These are phyloP conservation scores for Cinchona pubescens DNA, from an alignment of 257 asterid species.

Conservation along the genomic window DNA sequence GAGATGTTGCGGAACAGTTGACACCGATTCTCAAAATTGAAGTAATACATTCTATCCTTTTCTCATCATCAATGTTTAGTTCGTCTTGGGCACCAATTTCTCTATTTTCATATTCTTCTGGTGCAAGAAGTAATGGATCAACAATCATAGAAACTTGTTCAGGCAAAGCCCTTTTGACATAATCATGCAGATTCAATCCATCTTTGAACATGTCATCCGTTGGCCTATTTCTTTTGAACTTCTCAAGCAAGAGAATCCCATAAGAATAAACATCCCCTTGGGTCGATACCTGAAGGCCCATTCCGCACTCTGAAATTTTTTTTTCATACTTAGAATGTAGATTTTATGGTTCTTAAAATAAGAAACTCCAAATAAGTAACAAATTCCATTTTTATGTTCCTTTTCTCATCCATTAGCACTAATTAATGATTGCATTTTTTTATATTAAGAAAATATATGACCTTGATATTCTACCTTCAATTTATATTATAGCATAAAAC, in stretches of 20 bases:
- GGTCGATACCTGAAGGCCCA: conserved; percentile 1
- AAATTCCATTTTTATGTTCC: too few relatives aligned
- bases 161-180: conserved; percentile 11
- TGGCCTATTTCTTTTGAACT: too few relatives aligned
- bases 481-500: too few relatives aligned
- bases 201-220: conserved; percentile 15
- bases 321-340: too few relatives aligned
- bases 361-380: too few relatives aligned
- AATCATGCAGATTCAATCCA: conserved; percentile 18
- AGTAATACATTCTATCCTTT: not conserved
- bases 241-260: too few relatives aligned
- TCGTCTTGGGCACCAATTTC: not conserved
- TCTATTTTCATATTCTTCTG: not conserved
- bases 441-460: too few relatives aligned
- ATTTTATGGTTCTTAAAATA: too few relatives aligned
- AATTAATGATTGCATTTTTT: too few relatives aligned
- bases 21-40: not conserved
- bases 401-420: too few relatives aligned
- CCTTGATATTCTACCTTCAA: too few relatives aligned
- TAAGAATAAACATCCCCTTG: not conserved
- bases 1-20: not conserved
- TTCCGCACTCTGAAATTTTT: conserved; percentile 13
- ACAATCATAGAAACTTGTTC: conserved; percentile 16
- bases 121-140: conserved; percentile 17
- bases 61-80: not conserved